Percentiles rank a stretch among this genome's conserved stretches.
Conservation (phyloP, 192 early-diverging fungal species). For the Rhizophagus sp. region DNA sequence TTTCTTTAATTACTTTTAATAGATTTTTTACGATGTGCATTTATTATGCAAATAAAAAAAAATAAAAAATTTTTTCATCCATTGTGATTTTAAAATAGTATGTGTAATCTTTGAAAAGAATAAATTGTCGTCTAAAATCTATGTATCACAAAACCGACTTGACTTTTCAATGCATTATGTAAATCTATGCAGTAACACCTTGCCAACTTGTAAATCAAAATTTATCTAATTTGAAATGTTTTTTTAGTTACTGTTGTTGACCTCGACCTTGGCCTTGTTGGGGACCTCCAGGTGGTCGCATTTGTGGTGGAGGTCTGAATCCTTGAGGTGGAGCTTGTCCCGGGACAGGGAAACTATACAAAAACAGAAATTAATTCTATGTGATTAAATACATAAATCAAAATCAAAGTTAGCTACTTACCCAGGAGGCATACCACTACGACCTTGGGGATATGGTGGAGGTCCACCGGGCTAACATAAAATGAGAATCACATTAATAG, state of each 20-base stretch:
- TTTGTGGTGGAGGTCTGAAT: slow-evolving; percentile 39
- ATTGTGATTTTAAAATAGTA: no score
- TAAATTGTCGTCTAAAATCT: no score
- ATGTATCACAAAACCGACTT: no score
- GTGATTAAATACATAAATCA: not conserved
- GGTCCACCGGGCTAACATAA: slow-evolving; percentile 28
- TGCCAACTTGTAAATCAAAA: no score
- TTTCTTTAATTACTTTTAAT: not conserved
- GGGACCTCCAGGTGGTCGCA: slow-evolving; percentile 25
- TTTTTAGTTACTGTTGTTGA: not conserved
- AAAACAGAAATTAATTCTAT: slow-evolving; percentile 5
- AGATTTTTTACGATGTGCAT: not conserved
- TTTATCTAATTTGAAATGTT: no score
- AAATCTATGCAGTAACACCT: no score
- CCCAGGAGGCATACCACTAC: slow-evolving; percentile 17
- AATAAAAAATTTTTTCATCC: no score
- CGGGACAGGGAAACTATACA: slow-evolving; percentile 37
- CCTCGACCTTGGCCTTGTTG: slow-evolving; percentile 28
- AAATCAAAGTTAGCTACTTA: not conserved
- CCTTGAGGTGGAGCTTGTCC: slow-evolving; percentile 43
- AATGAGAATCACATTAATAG: not conserved
- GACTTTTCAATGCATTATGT: no score
- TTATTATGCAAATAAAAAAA: no score
- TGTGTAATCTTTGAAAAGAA: no score
- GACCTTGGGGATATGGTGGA: slow-evolving; percentile 9